phyloP scores from a whole-genome alignment of 1,284 basidiomycete genomes.

The Apiotrichum veenhuisii region DNA sequence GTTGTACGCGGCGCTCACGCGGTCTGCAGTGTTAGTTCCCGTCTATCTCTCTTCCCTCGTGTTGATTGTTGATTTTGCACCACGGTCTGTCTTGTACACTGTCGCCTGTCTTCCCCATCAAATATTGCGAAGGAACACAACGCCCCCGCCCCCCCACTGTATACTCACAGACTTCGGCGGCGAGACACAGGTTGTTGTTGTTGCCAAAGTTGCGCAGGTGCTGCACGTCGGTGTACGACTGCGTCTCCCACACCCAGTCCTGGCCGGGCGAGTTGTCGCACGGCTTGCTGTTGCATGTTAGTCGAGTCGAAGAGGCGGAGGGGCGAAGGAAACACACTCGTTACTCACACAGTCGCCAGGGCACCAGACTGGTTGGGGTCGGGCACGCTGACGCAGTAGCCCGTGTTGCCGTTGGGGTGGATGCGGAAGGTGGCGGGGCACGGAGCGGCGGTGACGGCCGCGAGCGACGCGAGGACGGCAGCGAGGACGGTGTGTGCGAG shows the following conservation, averaged over 20 bases:
- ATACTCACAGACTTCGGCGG: conserved; percentile 8
- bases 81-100: no score
- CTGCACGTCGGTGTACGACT: not conserved
- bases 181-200: conserved; percentile 1
- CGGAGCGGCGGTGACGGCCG: not conserved
- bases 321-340: not conserved
- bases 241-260: conserved; percentile 3
- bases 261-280: conserved; percentile 7
- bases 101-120: no score
- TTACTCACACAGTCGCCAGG: not conserved
- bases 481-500: not conserved
- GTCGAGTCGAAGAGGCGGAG: no score
- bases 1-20: not conserved
- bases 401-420: conserved; percentile 7
- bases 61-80: no score
- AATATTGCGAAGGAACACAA: not conserved
- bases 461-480: not conserved
- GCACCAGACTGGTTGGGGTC: not conserved
- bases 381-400: conserved; percentile 8
- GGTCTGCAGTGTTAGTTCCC: conserved; percentile 2
- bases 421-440: conserved; percentile 7
- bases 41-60: no score
- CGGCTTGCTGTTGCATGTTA: not conserved
- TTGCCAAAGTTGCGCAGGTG: conserved; percentile 5
- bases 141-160: not conserved